Evolutionary conservation across 2,329 filamentous ascomycete species (phyloP).

Genomic region (Fusarium sp.): DNA sequence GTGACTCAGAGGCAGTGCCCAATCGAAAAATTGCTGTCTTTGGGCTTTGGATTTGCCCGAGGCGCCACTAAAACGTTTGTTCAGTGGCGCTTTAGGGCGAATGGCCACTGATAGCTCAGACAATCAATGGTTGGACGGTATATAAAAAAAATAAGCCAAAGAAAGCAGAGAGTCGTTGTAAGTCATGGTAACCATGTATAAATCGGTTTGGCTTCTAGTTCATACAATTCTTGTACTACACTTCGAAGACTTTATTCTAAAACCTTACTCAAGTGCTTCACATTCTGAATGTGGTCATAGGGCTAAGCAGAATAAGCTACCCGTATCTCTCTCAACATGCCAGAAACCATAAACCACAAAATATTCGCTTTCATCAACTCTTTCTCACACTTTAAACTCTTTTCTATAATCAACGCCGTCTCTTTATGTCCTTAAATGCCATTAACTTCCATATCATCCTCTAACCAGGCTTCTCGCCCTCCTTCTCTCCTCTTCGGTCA

Average conservation of each 20-base stretch:
- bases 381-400: constrained; percentile 22
- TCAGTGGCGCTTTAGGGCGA: constrained; percentile 14
- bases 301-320: neutral
- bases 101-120: neutral
- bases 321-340: neutral
- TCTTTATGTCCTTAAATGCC: constrained; percentile 13
- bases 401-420: constrained; percentile 26
- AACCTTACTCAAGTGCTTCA: neutral
- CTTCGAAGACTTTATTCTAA: too few species aligned
- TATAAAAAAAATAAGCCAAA: neutral
- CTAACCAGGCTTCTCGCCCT: constrained; percentile 76
- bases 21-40: constrained; percentile 22
- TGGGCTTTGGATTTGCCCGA: constrained; percentile 21
- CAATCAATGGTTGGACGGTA: neutral
- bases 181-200: neutral
- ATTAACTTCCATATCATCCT: constrained; percentile 29
- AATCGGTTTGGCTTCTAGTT: neutral
- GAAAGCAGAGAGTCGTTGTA: neutral
- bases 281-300: neutral
- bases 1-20: constrained; percentile 37
- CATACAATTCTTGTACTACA: too few species aligned
- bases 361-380: constrained; percentile 14
- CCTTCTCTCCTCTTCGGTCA: constrained; percentile 78
- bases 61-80: constrained; percentile 25
- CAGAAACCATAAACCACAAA: constrained; percentile 1